phyloP scores from a whole-genome alignment of 1,284 basidiomycete species.

The Leccinum brunneo-olivaceum region DNA sequence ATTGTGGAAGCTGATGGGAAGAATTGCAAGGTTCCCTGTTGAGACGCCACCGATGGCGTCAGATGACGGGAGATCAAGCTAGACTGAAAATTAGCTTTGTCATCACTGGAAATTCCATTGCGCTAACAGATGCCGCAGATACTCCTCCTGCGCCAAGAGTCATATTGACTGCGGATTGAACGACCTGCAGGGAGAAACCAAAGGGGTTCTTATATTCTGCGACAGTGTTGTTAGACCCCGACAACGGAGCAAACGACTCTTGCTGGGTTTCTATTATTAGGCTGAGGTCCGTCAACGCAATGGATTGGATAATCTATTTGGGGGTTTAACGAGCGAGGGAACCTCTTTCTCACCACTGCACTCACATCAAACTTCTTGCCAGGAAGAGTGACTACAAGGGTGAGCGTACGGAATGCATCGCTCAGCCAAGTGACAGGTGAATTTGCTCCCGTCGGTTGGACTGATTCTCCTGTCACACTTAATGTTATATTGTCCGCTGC shows the following conservation, averaged over 20 bases:
- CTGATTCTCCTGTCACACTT: constrained; percentile 53
- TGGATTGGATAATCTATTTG: constrained; percentile 58
- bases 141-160: constrained; percentile 42
- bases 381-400: constrained; percentile 56
- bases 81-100: constrained; percentile 6
- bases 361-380: constrained; percentile 53
- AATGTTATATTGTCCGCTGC: constrained; percentile 63
- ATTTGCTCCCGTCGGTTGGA: constrained; percentile 50
- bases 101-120: neutral
- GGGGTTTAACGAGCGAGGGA: neutral
- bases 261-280: constrained; percentile 46
- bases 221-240: constrained; percentile 54
- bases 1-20: constrained; percentile 53
- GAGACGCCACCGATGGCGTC: constrained; percentile 56
- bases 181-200: constrained; percentile 65
- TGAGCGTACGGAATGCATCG: constrained; percentile 63
- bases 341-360: neutral
- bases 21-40: constrained; percentile 56
- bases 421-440: constrained; percentile 60
- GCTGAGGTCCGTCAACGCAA: constrained; percentile 56
- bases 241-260: constrained; percentile 53
- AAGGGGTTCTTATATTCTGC: constrained; percentile 75
- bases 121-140: constrained; percentile 49
- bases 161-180: constrained; percentile 51
- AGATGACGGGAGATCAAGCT: constrained; percentile 52